Conservation (phyloP, 2,329 filamentous ascomycete species). For the Xylaria sp. region DNA sequence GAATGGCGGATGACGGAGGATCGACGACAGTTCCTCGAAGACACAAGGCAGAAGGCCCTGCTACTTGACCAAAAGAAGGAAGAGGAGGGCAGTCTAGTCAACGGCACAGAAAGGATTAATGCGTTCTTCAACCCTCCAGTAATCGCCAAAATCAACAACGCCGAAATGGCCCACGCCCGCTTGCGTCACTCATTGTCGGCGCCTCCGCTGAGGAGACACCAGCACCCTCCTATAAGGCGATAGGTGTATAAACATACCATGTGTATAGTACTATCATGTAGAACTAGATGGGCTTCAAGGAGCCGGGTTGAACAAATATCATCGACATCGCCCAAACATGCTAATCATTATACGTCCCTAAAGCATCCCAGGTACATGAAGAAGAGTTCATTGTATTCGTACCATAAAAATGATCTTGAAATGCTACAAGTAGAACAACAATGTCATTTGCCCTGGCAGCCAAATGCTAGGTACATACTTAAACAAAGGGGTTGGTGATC, state of each 20-base stretch:
- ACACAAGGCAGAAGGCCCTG: slow-evolving; percentile 63
- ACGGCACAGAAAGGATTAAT: slow-evolving; percentile 65
- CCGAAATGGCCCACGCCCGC: slow-evolving; percentile 24
- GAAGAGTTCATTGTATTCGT: not conserved
- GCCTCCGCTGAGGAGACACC: slow-evolving; percentile 2
- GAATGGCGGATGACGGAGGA: slow-evolving; percentile 83
- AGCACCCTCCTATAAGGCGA: not conserved
- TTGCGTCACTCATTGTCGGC: slow-evolving; percentile 3
- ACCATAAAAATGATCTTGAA: not conserved
- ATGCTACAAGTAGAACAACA: not conserved
- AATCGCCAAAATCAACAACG: not conserved
- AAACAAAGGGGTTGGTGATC: not conserved
- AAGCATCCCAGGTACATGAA: not conserved
- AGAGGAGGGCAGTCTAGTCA: slow-evolving; percentile 67
- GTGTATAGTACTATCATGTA: slow-evolving; percentile 35
- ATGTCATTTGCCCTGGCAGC: not conserved
- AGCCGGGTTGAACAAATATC: slow-evolving; percentile 30
- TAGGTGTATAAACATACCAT: slow-evolving; percentile 23
- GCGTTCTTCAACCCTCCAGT: slow-evolving; percentile 47
- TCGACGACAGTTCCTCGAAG: slow-evolving; percentile 73
- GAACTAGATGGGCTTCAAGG: slow-evolving; percentile 18
- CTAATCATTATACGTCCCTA: not conserved
- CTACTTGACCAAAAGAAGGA: slow-evolving; percentile 65
- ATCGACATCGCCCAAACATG: not conserved
- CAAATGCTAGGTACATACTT: not conserved